Evolutionary conservation across 2,329 filamentous ascomycete genomes (phyloP), one percentile per base, ranked within the genome.

Genomic region (Massarina eburnea): DNA sequence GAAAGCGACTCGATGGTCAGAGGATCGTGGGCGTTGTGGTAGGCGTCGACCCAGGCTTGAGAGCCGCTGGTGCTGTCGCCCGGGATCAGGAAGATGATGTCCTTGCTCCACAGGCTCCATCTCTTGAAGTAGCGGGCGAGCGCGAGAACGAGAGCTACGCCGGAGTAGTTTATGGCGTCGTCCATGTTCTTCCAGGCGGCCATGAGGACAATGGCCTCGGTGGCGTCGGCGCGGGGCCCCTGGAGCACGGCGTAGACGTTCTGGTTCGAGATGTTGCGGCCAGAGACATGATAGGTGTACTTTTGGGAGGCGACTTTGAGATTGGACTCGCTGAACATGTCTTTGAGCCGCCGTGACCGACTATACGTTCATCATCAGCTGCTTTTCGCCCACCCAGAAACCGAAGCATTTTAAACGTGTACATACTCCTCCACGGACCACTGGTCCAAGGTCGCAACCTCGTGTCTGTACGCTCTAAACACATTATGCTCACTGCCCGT

Each of bases 21-120:
- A 0, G 86, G 79, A 55, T 87, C 80, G 62, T 96, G 91, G 17
- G 88, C 86, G 68, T 96, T 89, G 70, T 99, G 94, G 70, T 99
- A 99, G 1, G 94, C 94, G 64, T 96, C 91, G 8, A 96, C 89
- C 94, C 94, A 99, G 19, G 94, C 94, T 67, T 97, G 91, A 0
- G 91, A 89, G 1, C 92, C 94, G 9, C 89, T 87, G 48, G 85
- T 87, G 68, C 90, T 95, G 71, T 99, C 94, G 0, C 89, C 86
- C 0, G 94, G 85, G 37, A 99, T 80, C 5, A 99, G 73, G 58
- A 99, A 84, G 47, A 99, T 92, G 57, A 99, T 96, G 68, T 99
- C 94, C 72, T 99, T 99, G 48, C 91, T 96, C 94, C 94, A 99
- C 21, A 99, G 79, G 42, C 91, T 96, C 94, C 94, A 99, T 58